These are phyloP conservation scores for Sclerotinia nivalis DNA, from an alignment of 2,329 filamentous ascomycete genomes.

Conservation along the genomic window DNA sequence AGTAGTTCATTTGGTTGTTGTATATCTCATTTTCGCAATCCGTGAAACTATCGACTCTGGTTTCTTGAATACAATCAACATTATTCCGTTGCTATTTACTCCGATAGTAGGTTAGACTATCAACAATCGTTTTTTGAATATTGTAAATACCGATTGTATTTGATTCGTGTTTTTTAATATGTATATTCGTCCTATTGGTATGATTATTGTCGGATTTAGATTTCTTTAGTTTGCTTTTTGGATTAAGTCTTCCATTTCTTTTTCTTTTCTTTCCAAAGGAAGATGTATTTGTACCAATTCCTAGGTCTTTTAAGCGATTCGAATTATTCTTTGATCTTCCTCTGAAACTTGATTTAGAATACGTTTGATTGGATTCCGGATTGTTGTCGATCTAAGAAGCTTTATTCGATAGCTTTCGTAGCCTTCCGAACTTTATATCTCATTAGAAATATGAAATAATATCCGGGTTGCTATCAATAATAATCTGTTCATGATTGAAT, in stretches of 20 bases:
- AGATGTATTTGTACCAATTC: constrained; percentile 19
- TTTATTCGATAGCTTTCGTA: constrained; percentile 31
- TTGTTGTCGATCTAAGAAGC: constrained; percentile 31
- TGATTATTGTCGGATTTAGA: constrained; percentile 31
- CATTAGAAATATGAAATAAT: constrained; percentile 36
- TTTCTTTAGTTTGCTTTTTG: constrained; percentile 28
- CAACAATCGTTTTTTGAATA: constrained; percentile 33
- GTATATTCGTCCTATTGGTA: constrained; percentile 25
- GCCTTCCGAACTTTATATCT: constrained; percentile 34
- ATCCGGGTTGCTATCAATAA: constrained; percentile 29
- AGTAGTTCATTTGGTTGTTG: constrained; percentile 39
- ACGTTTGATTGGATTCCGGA: constrained; percentile 28
- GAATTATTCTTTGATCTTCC: constrained; percentile 25
- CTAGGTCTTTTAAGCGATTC: constrained; percentile 26
- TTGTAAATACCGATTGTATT: constrained; percentile 26
- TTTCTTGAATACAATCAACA: constrained; percentile 24
- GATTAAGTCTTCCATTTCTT: constrained; percentile 30
- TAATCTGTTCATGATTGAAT: constrained; percentile 37
- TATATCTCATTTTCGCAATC: constrained; percentile 29
- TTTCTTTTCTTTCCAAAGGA: constrained; percentile 23
- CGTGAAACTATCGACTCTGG: constrained; percentile 24
- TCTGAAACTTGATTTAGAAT: constrained; percentile 30
- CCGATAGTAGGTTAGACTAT: constrained; percentile 31
- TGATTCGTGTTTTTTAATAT: constrained; percentile 20
- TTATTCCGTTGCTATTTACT: constrained; percentile 27